Percentiles rank a stretch among this genome's conserved stretches.
These are phyloP conservation scores for Saksenaea vasiformis DNA, from an alignment of 371 early-diverging fungal genomes.

Conservation along the genomic window DNA sequence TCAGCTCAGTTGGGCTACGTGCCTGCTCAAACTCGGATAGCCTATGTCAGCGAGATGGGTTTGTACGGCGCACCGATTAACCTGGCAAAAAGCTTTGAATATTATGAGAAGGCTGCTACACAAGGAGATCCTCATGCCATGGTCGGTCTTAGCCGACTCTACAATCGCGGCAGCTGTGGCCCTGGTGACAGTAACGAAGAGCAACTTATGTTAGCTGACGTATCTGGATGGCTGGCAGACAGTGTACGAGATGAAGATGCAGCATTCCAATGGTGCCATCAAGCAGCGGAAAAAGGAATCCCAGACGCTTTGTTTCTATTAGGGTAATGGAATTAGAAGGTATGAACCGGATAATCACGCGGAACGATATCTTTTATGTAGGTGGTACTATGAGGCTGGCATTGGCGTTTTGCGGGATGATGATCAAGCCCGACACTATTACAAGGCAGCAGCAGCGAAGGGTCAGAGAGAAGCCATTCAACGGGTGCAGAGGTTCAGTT, in stretches of 20 bases:
- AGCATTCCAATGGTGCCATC: constrained; percentile 13
- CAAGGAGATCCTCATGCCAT: constrained; percentile 27
- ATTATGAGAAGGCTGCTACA: constrained; percentile 35
- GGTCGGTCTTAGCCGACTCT: constrained; percentile 33
- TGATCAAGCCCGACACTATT: constrained; percentile 8
- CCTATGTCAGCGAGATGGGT: constrained; percentile 30
- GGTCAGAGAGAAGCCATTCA: constrained; percentile 10
- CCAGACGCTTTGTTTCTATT: constrained; percentile 9
- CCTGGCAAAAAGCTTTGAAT: constrained; percentile 23
- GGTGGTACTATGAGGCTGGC: constrained; percentile 18
- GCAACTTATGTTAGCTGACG: constrained; percentile 15
- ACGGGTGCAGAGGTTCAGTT: neutral
- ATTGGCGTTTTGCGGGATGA: constrained; percentile 10
- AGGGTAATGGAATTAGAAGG: neutral
- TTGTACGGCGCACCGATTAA: constrained; percentile 27
- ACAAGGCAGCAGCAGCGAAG: constrained; percentile 14
- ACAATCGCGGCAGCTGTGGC: constrained; percentile 37
- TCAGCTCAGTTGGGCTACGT: constrained; percentile 38
- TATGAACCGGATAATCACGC: neutral
- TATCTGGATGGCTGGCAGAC: constrained; percentile 10
- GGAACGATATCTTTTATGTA: neutral
- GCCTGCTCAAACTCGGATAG: constrained; percentile 32
- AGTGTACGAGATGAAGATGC: constrained; percentile 28
- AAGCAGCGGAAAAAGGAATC: constrained; percentile 3
- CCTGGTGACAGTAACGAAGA: constrained; percentile 30